These are phyloP conservation scores for Eurotiales sp. DNA, from an alignment of 2,329 filamentous ascomycete species.

Conservation along the genomic window DNA sequence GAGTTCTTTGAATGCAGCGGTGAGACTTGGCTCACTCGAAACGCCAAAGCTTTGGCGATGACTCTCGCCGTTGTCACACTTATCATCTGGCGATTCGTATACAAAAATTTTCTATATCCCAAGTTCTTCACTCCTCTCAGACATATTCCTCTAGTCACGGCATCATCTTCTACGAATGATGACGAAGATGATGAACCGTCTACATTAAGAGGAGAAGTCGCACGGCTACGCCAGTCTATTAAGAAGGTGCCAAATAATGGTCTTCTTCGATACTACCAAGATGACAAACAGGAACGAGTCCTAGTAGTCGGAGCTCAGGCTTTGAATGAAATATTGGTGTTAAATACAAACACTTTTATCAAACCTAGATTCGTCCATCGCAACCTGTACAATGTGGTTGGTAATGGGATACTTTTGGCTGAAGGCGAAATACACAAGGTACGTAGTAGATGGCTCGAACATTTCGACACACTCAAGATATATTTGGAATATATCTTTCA, in stretches of 20 bases:
- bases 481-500: background rate
- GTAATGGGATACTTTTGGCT: conserved; percentile 59
- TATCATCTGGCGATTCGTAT: conserved; percentile 22
- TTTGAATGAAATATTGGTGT: conserved; percentile 66
- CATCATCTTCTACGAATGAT: background rate
- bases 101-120: conserved; percentile 53
- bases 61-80: background rate
- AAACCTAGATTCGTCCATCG: conserved; percentile 57
- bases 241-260: conserved; percentile 63
- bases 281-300: conserved; percentile 62
- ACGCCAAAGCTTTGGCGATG: background rate
- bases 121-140: conserved; percentile 56
- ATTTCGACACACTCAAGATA: too few species aligned
- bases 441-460: too few species aligned
- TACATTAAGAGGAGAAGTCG: background rate
- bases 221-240: conserved; percentile 46
- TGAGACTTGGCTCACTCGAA: background rate
- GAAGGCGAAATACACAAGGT: conserved; percentile 89
- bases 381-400: conserved; percentile 34
- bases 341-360: conserved; percentile 65
- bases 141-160: conserved; percentile 43
- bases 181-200: background rate
- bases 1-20: too few species aligned
- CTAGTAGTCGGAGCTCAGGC: conserved; percentile 60
- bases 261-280: conserved; percentile 61